Evolutionary conservation across 148 eudicot genomes (phyloP).

Genomic region (Silene latifolia): DNA sequence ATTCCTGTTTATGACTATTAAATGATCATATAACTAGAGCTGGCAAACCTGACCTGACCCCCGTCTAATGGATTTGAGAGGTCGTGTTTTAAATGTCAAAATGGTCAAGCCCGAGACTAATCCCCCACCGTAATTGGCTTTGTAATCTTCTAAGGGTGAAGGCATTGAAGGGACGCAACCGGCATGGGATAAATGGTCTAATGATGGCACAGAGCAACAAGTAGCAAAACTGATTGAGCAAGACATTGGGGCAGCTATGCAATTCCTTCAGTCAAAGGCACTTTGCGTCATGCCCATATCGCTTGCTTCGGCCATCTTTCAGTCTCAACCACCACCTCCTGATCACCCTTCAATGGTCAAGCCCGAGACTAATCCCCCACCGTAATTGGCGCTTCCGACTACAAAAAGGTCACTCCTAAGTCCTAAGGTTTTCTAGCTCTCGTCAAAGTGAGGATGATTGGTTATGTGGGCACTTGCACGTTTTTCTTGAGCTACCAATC

Average conservation of each 20-base stretch:
- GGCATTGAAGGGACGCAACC: slow-evolving; percentile 33
- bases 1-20: background rate
- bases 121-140: too few relatives aligned
- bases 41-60: too few relatives aligned
- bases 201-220: slow-evolving; percentile 48
- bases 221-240: slow-evolving; percentile 48
- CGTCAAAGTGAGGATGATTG: slow-evolving; percentile 21
- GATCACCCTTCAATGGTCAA: slow-evolving; percentile 30
- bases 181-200: slow-evolving; percentile 55
- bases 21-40: too few relatives aligned
- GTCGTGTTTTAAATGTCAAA: background rate
- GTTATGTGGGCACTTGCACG: slow-evolving; percentile 19
- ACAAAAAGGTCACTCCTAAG: background rate
- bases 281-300: slow-evolving; percentile 52
- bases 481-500: slow-evolving; percentile 16
- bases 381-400: slow-evolving; percentile 6
- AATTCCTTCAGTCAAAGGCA: slow-evolving; percentile 49
- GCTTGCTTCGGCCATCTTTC: slow-evolving; percentile 44
- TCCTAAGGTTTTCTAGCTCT: background rate
- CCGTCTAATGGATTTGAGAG: background rate
- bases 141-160: slow-evolving; percentile 26
- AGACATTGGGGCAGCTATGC: slow-evolving; percentile 52
- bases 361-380: slow-evolving; percentile 36
- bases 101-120: too few relatives aligned
- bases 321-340: slow-evolving; percentile 38